Evolutionary conservation across 257 asterid genomes (phyloP), one percentile per base, ranked within the genome.

Genomic region (Scutellaria baicalensis): DNA sequence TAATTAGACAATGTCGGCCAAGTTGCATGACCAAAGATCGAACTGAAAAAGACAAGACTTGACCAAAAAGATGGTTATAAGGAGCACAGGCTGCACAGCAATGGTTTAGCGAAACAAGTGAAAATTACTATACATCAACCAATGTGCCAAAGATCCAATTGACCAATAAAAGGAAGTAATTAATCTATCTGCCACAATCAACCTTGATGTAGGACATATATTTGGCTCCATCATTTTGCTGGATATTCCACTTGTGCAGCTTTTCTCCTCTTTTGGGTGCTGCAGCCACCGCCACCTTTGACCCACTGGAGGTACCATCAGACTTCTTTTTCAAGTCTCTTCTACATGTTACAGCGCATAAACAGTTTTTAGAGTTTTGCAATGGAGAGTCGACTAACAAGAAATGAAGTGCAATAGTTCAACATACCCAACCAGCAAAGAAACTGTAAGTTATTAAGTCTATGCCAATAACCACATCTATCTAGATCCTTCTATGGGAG

Each of bases 121-220:
- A 36, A 71, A 35, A 52, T 6, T 36, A 45, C 33, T 44, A 51
- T 20, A 56, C 3, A 12, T 17, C 39, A 42, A 16, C 20, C 45
- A 65, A 39, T 58, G 48, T 36, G 56, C 44, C 72, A 68, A 71
- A 64, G 39, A 62, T 69, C 11, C 39, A 67, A 75, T 59, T 39
- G 18, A 69, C 11, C 63, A 64, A 13, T 58, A 31, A 59, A 68
- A 17, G 64, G 59, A 23, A 51, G 42, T 42, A 68, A 63, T 18
- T 12, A 65, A 70, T 50, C 59, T 10, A 62, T 60, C 40, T 63
- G 71, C 21, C 23, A 61, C 59, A 43, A 70, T 65, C 71, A 68
- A 93, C 97, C 99, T 93, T 91, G 77, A 93, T 84, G 68, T 91
- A 93, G 57, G 99, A 91, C 99, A 93, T 93, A 69, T 89, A 89